Base-by-base conservation (phyloP, 1,139 yeast genomes). In the Taphrina betulina region DNA sequence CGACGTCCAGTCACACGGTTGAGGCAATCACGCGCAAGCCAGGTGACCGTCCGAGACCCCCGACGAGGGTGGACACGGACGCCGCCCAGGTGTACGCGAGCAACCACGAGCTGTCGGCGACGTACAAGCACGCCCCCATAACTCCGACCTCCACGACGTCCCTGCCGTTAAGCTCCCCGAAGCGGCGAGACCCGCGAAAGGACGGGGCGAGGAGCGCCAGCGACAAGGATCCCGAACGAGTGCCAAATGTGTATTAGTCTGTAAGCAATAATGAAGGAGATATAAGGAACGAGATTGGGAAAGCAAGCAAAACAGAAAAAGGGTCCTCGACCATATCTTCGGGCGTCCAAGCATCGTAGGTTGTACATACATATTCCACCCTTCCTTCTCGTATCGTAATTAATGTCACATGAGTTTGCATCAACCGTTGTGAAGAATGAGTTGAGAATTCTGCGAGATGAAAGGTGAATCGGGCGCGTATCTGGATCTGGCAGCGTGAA, bases 21-120 rank as follows among this genome's bases (percentile, higher is more conserved):
- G 54, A 50, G 17, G 54, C 54, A 10, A 50, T 50, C 23, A 50
- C 54, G 7, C 54, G 54, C 12, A 33, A 29, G 20, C 23, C 54
- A 19, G 31, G 34, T 4, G 54, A 50, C 28, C 43, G 46, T 5
- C 44, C 54, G n/a, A 22, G 37, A 16, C 54, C 54, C 12, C 46
- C 54, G 2, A 38, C 37, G 14, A 29, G 54, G 5, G 54, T 50
- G 10, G 54, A 50, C 16, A 33, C 46, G 3, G 54, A 50, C 17
- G 44, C 54, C 2, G 46, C 38, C 5, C 54, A 50, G 34, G 38
- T 40, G 8, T 41, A 38, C 23, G 54, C 54, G 14, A 28, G 36
- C 8, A 50, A 41, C 16, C 46, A 41, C 31, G 54, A 50, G 23
- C 33, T 40, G 26, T 40, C 40, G n/a, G 38, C 26, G 2, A 37